Conservation (phyloP, 2,329 filamentous ascomycete genomes). For the Didymella lethalis region DNA sequence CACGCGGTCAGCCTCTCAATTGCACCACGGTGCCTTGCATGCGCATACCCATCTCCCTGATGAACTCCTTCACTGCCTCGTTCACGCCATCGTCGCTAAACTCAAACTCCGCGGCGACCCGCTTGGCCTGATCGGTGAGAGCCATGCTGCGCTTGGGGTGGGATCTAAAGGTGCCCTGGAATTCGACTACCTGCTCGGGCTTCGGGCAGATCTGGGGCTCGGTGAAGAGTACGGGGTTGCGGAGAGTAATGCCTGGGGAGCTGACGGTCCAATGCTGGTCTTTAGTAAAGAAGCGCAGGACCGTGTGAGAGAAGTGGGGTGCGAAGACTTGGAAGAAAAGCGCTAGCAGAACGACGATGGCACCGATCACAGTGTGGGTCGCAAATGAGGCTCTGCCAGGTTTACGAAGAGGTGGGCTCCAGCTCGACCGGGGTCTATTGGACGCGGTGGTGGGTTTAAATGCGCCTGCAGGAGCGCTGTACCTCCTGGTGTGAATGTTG, state of each 20-base stretch:
- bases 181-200: conserved; percentile 37
- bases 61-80: conserved; percentile 82
- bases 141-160: conserved; percentile 56
- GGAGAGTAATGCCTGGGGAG: conserved; percentile 35
- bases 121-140: conserved; percentile 74
- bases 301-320: conserved; percentile 47
- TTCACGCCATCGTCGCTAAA: conserved; percentile 81
- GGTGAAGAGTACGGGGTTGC: conserved; percentile 37
- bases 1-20: conserved; percentile 27
- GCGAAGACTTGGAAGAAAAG: conserved; percentile 47
- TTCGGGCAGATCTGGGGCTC: conserved; percentile 42
- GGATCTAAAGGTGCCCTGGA: conserved; percentile 47
- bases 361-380: conserved; percentile 37
- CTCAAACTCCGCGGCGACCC: conserved; percentile 84
- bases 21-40: conserved; percentile 13
- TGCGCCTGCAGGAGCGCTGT: conserved; percentile 25
- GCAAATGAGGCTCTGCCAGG: conserved; percentile 26
- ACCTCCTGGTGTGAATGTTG: conserved; percentile 23
- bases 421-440: conserved; percentile 23
- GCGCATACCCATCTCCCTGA: conserved; percentile 76
- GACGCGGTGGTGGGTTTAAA: conserved; percentile 28
- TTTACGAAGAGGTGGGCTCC: conserved; percentile 22
- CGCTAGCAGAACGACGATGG: conserved; percentile 46
- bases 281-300: conserved; percentile 37
- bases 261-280: conserved; percentile 28